These are phyloP conservation scores for Musa balbisiana DNA, from an alignment of 202 grass and related monocot genomes.

Conservation along the genomic window DNA sequence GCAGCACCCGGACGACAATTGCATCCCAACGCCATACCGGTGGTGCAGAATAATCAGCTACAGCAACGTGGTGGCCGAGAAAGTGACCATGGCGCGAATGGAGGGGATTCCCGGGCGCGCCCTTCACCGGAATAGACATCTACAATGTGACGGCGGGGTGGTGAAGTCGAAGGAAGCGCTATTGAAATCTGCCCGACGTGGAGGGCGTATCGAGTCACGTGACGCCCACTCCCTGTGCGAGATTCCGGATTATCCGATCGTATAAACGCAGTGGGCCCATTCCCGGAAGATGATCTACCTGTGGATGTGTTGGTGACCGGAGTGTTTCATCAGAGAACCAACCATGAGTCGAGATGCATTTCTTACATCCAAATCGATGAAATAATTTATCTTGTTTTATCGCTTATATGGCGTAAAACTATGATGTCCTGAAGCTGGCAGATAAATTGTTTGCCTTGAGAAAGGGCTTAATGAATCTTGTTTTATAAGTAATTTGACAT, in stretches of 20 bases:
- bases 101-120: too few relatives aligned
- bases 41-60: slow-evolving; percentile 71
- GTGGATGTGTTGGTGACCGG: slow-evolving; percentile 23
- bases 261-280: slow-evolving; percentile 43
- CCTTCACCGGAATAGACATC: too few relatives aligned
- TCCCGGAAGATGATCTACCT: slow-evolving; percentile 40
- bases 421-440: too few relatives aligned
- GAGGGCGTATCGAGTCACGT: too few relatives aligned
- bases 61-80: slow-evolving; percentile 67
- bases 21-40: slow-evolving; percentile 51
- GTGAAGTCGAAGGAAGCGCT: too few relatives aligned
- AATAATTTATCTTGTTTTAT: too few relatives aligned
- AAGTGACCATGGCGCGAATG: slow-evolving; percentile 80
- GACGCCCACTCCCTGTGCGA: slow-evolving; percentile 46
- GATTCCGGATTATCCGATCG: slow-evolving; percentile 17
- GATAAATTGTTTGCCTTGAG: too few relatives aligned
- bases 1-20: slow-evolving; percentile 66
- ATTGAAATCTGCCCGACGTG: too few relatives aligned
- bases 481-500: background rate
- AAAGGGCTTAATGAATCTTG: background rate
- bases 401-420: too few relatives aligned
- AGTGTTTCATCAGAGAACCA: background rate
- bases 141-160: too few relatives aligned
- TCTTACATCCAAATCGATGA: too few relatives aligned
- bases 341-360: background rate